A percentile compares a stretch with the other conserved stretches of the same genome.
phyloP scores from a whole-genome alignment of 305 asterid genomes.

The Petunia hybrid region DNA sequence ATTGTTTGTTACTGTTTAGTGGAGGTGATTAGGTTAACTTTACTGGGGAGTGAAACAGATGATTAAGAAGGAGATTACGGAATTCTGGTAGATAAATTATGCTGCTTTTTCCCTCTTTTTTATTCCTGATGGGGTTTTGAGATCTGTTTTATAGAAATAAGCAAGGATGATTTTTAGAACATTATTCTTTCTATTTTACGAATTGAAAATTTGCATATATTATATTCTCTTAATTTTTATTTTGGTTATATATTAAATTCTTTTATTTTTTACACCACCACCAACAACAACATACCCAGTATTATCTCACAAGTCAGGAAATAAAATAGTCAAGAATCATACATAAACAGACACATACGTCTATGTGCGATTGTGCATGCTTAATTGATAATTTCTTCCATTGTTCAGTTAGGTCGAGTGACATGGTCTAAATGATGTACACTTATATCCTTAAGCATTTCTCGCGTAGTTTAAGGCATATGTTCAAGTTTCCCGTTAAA shows the following conservation, averaged over 20 bases:
- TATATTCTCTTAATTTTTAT: neutral
- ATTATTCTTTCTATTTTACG: neutral
- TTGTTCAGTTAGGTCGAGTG: neutral
- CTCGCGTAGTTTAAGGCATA: neutral
- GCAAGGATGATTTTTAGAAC: neutral
- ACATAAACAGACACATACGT: neutral
- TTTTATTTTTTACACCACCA: no score
- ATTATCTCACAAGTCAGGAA: no score
- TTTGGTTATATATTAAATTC: no score
- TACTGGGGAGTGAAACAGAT: neutral
- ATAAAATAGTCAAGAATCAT: no score
- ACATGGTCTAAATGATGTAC: conserved; percentile 14
- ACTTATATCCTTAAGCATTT: neutral
- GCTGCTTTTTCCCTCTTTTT: conserved; percentile 9
- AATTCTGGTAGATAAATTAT: neutral
- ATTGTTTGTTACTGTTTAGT: neutral
- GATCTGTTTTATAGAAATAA: neutral
- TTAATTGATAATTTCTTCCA: neutral
- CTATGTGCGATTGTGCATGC: neutral
- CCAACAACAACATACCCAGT: no score
- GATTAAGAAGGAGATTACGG: neutral
- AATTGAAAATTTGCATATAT: conserved; percentile 18
- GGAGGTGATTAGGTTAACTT: neutral
- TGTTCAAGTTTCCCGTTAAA: neutral
- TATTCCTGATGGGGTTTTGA: neutral